Conservation (phyloP, 2,329 filamentous ascomycete genomes). For the Sporothrix euskadiensis region DNA sequence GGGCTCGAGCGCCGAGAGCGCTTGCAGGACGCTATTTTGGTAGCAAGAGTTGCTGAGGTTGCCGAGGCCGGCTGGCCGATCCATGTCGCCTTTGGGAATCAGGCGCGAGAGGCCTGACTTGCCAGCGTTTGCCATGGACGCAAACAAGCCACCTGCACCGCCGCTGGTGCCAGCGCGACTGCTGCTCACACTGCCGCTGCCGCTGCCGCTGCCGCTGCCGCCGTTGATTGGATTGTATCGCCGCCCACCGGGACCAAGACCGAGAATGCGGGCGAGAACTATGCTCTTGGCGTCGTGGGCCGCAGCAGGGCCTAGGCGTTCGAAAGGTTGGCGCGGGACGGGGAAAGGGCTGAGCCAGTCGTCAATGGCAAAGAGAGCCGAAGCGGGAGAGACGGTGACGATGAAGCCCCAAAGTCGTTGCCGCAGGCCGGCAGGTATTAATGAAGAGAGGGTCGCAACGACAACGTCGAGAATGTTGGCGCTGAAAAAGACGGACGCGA, state of each 20-base stretch:
- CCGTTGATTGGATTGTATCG: slow-evolving; percentile 51
- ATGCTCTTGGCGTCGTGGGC: slow-evolving; percentile 63
- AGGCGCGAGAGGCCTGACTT: slow-evolving; percentile 43
- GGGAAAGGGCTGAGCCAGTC: slow-evolving; percentile 54
- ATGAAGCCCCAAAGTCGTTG: slow-evolving; percentile 58
- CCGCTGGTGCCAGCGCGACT: not conserved
- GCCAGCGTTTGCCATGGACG: slow-evolving; percentile 59
- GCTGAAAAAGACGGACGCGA: slow-evolving; percentile 42
- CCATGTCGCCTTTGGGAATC: slow-evolving; percentile 41
- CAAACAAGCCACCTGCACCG: slow-evolving; percentile 39
- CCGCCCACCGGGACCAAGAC: slow-evolving; percentile 50
- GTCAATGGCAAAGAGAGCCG: slow-evolving; percentile 59
- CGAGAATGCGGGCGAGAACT: slow-evolving; percentile 63
- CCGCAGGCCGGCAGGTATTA: slow-evolving; percentile 45
- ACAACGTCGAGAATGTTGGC: slow-evolving; percentile 34
- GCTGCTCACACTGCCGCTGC: not conserved
- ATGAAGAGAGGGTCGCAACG: slow-evolving; percentile 26
- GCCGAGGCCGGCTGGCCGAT: slow-evolving; percentile 68
- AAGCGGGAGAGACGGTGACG: slow-evolving; percentile 58
- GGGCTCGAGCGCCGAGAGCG: slow-evolving; percentile 71
- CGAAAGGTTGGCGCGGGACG: slow-evolving; percentile 39
- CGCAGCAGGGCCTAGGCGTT: slow-evolving; percentile 32
- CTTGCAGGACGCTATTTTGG: slow-evolving; percentile 92
- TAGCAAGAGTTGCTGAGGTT: slow-evolving; percentile 97
- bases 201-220: not conserved